These are phyloP conservation scores for Beauveria medogensis DNA, from an alignment of 2,329 filamentous ascomycete genomes.

Conservation along the genomic window DNA sequence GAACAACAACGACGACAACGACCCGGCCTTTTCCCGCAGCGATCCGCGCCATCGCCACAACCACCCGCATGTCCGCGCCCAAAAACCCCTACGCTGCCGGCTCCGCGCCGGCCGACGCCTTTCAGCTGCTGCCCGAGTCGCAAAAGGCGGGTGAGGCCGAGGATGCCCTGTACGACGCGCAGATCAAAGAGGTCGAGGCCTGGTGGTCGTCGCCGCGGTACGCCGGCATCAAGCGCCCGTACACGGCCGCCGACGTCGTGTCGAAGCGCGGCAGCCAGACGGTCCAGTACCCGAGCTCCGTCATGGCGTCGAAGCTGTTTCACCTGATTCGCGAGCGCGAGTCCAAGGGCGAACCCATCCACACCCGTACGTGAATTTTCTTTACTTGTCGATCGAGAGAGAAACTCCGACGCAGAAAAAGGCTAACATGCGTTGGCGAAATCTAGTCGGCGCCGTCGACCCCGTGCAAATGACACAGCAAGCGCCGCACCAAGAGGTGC, in stretches of 20 bases:
- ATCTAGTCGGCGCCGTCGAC: constrained; percentile 89
- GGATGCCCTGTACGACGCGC: constrained; percentile 75
- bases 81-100: constrained; percentile 24
- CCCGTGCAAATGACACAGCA: constrained; percentile 99
- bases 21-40: constrained; percentile 6
- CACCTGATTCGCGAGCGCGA: constrained; percentile 73
- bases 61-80: constrained; percentile 26
- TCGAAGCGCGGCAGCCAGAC: constrained; percentile 84
- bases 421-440: neutral
- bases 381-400: no score
- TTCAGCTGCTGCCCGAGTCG: constrained; percentile 73
- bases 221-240: constrained; percentile 84
- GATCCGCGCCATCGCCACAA: constrained; percentile 23
- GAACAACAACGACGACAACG: neutral
- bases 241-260: constrained; percentile 83
- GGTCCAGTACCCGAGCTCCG: constrained; percentile 81
- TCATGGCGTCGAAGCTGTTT: constrained; percentile 94
- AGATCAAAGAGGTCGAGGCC: constrained; percentile 74
- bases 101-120: constrained; percentile 57
- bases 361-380: constrained; percentile 62
- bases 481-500: constrained; percentile 86
- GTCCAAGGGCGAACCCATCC: constrained; percentile 75
- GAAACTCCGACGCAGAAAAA: neutral
- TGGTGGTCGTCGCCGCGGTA: constrained; percentile 89
- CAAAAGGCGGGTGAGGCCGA: constrained; percentile 74